Evolutionary conservation across 2,329 filamentous ascomycete species (phyloP).

Genomic region (Rhynchosporium graminicola): DNA sequence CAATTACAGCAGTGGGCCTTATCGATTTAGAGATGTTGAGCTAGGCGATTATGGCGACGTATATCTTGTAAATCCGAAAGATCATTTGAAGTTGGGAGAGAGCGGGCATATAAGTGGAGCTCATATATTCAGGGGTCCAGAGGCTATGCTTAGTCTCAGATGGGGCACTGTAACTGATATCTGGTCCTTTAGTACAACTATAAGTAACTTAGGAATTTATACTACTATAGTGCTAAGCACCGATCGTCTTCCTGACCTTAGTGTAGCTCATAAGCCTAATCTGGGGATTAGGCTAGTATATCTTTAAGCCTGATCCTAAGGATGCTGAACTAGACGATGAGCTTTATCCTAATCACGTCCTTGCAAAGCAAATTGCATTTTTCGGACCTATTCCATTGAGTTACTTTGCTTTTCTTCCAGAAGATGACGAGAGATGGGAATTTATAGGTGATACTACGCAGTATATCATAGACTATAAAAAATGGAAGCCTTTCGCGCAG

Average conservation of each 20-base stretch:
- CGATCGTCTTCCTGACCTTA: constrained; percentile 14
- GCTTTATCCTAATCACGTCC: constrained; percentile 24
- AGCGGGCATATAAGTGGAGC: constrained; percentile 25
- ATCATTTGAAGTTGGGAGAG: constrained; percentile 22
- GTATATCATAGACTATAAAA: constrained; percentile 26
- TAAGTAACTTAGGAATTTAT: constrained; percentile 17
- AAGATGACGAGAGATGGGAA: constrained; percentile 26
- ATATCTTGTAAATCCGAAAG: constrained; percentile 26
- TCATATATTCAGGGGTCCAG: constrained; percentile 28
- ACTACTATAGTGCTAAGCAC: background rate
- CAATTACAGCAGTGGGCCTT: constrained; percentile 20
- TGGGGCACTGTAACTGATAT: constrained; percentile 32
- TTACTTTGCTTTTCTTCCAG: constrained; percentile 26
- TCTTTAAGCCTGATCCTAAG: constrained; percentile 31
- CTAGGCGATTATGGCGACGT: constrained; percentile 24
- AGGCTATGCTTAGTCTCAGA: constrained; percentile 28
- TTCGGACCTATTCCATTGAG: constrained; percentile 28
- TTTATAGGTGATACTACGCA: constrained; percentile 25
- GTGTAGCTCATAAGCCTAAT: constrained; percentile 30
- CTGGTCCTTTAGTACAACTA: constrained; percentile 32
- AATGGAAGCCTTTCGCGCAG: constrained; percentile 24
- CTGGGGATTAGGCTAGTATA: constrained; percentile 27
- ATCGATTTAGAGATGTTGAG: constrained; percentile 20
- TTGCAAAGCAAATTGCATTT: constrained; percentile 26
- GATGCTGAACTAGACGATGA: constrained; percentile 30